Conservation (phyloP, 1,139 yeast species). For the Groenewaldozyma sp. region DNA sequence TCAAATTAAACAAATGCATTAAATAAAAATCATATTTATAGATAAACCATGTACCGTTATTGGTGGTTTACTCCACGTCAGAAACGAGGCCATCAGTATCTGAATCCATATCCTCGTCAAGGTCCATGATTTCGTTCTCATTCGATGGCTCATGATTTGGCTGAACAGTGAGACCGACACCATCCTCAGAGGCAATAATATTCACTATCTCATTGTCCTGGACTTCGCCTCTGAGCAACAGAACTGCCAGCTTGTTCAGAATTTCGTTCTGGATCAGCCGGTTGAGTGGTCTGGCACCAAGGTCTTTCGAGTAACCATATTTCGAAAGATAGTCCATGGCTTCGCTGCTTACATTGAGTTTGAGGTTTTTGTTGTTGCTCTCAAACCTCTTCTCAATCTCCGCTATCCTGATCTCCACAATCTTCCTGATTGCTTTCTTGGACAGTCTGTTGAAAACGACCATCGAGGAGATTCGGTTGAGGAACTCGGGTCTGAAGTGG, state of each 20-base stretch:
- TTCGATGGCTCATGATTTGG: constrained; percentile 71
- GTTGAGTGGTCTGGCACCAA: constrained; percentile 97
- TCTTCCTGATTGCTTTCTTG: constrained; percentile 83
- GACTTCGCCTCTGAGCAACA: constrained; percentile 77
- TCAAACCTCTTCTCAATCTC: constrained; percentile 84
- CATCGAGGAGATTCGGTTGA: constrained; percentile 89
- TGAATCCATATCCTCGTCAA: constrained; percentile 30
- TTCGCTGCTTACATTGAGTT: constrained; percentile 56
- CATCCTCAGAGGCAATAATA: constrained; percentile 40
- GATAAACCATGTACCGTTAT: not conserved
- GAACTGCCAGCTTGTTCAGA: constrained; percentile 79
- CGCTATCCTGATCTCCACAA: constrained; percentile 70
- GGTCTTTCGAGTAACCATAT: constrained; percentile 83
- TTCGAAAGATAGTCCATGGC: constrained; percentile 67
- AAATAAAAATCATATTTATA: too few relatives aligned
- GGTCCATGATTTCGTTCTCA: constrained; percentile 50
- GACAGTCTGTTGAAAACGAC: constrained; percentile 89
- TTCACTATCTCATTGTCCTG: constrained; percentile 77
- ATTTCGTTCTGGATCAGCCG: constrained; percentile 84
- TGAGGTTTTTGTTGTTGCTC: constrained; percentile 68
- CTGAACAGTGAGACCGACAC: constrained; percentile 64
- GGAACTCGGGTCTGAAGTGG: constrained; percentile 95
- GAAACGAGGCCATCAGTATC: constrained; percentile 7
- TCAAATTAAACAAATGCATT: not conserved
- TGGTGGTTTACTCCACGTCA: constrained; percentile 8